Percentiles rank a stretch among this genome's conserved stretches.
Conservation (phyloP, 768 basidiomycete species). For the Leucocoprinus sp. region DNA sequence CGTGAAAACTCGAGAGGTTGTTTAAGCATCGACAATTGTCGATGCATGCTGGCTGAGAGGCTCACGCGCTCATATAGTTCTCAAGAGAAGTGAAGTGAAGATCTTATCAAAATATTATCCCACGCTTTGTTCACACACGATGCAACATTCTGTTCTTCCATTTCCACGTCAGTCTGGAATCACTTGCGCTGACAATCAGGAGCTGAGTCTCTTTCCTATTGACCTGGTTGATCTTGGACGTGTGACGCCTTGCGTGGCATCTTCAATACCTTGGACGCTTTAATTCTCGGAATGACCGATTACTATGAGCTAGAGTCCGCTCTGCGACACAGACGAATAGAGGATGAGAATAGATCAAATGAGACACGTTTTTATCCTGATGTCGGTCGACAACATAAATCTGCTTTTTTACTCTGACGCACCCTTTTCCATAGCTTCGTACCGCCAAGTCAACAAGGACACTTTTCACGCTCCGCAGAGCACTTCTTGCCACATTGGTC, state of each 20-base stretch:
- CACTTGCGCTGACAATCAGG: neutral
- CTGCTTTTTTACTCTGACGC: neutral
- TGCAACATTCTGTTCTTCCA: neutral
- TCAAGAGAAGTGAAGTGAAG: too few relatives aligned
- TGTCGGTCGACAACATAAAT: neutral
- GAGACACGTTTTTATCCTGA: neutral
- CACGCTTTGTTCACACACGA: too few relatives aligned
- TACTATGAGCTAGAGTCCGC: conserved; percentile 1
- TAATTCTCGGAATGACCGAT: conserved; percentile 1
- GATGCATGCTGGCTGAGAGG: too few relatives aligned
- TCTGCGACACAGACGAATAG: conserved; percentile 8
- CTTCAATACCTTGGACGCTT: neutral
- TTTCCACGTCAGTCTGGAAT: neutral
- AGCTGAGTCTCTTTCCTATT: neutral
- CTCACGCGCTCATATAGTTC: too few relatives aligned
- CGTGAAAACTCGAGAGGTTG: too few relatives aligned
- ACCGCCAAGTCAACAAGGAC: neutral
- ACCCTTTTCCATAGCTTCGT: neutral
- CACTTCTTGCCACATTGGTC: neutral
- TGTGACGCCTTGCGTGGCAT: neutral
- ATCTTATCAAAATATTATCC: too few relatives aligned
- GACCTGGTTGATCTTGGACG: neutral
- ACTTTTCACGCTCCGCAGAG: neutral
- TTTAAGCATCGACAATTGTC: too few relatives aligned
- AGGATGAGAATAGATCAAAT: neutral